A percentile compares a stretch with the other conserved stretches of the same genome.
Conservation (phyloP, 768 basidiomycete species). For the Filobasidium floriforme region DNA sequence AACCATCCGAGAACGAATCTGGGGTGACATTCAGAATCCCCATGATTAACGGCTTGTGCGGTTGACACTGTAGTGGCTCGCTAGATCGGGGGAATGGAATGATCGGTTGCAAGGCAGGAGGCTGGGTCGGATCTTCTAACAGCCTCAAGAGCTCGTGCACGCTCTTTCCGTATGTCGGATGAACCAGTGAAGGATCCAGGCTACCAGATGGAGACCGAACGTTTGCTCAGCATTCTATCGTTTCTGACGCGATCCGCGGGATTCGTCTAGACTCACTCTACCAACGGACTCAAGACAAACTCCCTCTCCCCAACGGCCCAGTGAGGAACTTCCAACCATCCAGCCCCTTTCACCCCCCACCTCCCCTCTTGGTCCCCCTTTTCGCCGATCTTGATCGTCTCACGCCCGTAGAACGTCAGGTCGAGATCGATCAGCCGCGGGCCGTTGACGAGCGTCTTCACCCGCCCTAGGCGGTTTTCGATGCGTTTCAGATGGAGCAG, state of each 20-base stretch:
- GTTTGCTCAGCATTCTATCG: too few relatives aligned
- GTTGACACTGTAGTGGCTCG: slow-evolving; percentile 25
- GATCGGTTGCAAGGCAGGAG: slow-evolving; percentile 33
- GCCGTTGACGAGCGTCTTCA: slow-evolving; percentile 70
- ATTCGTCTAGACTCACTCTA: slow-evolving; percentile 58
- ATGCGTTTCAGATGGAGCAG: slow-evolving; percentile 63
- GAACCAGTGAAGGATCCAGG: slow-evolving; percentile 40
- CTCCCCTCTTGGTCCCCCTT: slow-evolving; percentile 47
- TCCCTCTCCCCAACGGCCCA: slow-evolving; percentile 72
- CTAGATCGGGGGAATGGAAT: slow-evolving; percentile 32
- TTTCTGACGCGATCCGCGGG: too few relatives aligned
- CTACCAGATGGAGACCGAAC: neutral
- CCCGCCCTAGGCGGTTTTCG: slow-evolving; percentile 67
- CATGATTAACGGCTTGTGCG: slow-evolving; percentile 61
- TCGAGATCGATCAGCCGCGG: slow-evolving; percentile 88
- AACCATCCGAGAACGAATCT: slow-evolving; percentile 92
- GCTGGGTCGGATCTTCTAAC: slow-evolving; percentile 7
- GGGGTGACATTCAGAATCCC: slow-evolving; percentile 87
- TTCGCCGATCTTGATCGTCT: slow-evolving; percentile 55
- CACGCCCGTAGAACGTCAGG: slow-evolving; percentile 64
- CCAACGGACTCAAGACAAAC: slow-evolving; percentile 80
- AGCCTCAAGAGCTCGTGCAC: slow-evolving; percentile 44
- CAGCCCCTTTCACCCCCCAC: slow-evolving; percentile 39
- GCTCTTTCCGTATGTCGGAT: slow-evolving; percentile 55
- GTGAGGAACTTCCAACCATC: slow-evolving; percentile 79